Conservation (phyloP, 805 yeast species). For the Groenewaldozyma salmanticensis region DNA sequence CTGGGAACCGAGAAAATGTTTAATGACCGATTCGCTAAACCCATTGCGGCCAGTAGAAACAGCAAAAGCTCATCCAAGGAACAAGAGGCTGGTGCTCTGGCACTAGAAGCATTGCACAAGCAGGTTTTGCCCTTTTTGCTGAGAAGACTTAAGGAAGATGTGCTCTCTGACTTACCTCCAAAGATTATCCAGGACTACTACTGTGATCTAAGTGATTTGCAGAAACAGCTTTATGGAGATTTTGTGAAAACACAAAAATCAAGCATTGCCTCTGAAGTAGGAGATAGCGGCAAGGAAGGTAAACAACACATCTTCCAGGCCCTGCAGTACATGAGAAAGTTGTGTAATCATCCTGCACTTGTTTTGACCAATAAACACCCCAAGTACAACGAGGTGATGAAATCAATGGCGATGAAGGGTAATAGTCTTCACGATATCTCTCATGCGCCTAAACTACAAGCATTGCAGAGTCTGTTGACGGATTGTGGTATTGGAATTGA, state of each 20-base stretch:
- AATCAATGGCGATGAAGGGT: constrained; percentile 48
- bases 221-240: constrained; percentile 77
- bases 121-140: constrained; percentile 95
- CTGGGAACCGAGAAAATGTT: constrained; percentile 90
- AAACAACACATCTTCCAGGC: constrained; percentile 97
- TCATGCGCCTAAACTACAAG: constrained; percentile 84
- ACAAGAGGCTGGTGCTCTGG: constrained; percentile 94
- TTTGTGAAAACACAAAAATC: constrained; percentile 80
- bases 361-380: constrained; percentile 81
- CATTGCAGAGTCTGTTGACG: constrained; percentile 64
- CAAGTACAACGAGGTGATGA: constrained; percentile 57
- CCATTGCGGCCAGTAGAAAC: constrained; percentile 87
- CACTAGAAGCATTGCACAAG: constrained; percentile 89
- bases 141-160: constrained; percentile 93
- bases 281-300: constrained; percentile 33
- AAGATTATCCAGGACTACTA: constrained; percentile 97
- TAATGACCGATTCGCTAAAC: constrained; percentile 94
- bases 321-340: constrained; percentile 89
- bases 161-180: constrained; percentile 91
- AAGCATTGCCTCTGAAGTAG: constrained; percentile 38
- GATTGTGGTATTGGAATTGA: constrained; percentile 87
- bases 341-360: constrained; percentile 93
- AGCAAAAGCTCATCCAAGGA: constrained; percentile 85
- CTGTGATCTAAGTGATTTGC: constrained; percentile 89
- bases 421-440: constrained; percentile 59